These are phyloP conservation scores for Hypoxylon lienhwacheense DNA, from an alignment of 495 filamentous ascomycete species.

Conservation along the genomic window DNA sequence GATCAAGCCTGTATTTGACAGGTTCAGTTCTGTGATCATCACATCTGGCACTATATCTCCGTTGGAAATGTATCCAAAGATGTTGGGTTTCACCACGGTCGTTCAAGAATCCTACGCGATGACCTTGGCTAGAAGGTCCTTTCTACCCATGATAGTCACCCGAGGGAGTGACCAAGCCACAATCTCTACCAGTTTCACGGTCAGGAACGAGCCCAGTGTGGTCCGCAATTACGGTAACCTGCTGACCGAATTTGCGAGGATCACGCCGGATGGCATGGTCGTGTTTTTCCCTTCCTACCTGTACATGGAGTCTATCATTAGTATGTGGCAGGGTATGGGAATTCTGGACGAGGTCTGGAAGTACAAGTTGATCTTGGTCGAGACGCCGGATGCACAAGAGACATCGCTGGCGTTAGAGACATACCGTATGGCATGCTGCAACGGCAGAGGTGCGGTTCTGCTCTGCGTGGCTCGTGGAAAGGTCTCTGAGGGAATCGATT, in stretches of 20 bases:
- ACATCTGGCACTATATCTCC: slow-evolving; percentile 97
- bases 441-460: slow-evolving; percentile 89
- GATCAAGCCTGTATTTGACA: slow-evolving; percentile 96
- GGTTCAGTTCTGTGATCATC: slow-evolving; percentile 97
- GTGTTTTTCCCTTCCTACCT: slow-evolving; percentile 99
- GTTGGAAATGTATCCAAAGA: slow-evolving; percentile 98
- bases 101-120: slow-evolving; percentile 96
- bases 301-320: slow-evolving; percentile 99
- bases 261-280: slow-evolving; percentile 95
- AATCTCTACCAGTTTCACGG: slow-evolving; percentile 87
- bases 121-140: slow-evolving; percentile 93
- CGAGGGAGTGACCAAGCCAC: slow-evolving; percentile 90
- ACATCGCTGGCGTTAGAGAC: slow-evolving; percentile 94
- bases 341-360: slow-evolving; percentile 98
- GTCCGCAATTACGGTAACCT: slow-evolving; percentile 95
- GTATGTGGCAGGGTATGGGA: slow-evolving; percentile 98
- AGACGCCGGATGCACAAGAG: slow-evolving; percentile 97
- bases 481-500: slow-evolving; percentile 97
- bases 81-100: slow-evolving; percentile 89
- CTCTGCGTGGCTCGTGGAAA: slow-evolving; percentile 96
- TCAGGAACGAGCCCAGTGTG: slow-evolving; percentile 90
- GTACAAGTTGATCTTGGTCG: slow-evolving; percentile 96
- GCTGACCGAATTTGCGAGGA: slow-evolving; percentile 87
- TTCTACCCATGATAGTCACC: slow-evolving; percentile 97
- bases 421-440: slow-evolving; percentile 95